These are phyloP conservation scores for Nepenthes alata DNA, from an alignment of 179 eudicot genomes.

Conservation along the genomic window DNA sequence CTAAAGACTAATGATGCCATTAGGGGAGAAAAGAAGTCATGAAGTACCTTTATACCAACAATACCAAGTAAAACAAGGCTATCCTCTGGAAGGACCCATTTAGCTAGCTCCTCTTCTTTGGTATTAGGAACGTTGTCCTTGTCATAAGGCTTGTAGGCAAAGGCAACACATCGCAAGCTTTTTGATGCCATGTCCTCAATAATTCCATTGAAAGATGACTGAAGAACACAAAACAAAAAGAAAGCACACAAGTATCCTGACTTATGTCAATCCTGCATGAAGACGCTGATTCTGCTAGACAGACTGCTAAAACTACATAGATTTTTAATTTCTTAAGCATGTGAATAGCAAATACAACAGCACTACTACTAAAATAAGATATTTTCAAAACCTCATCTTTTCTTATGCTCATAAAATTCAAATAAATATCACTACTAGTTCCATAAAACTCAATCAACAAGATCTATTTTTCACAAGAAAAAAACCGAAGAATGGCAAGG, in stretches of 20 bases:
- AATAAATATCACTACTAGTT: too few species aligned
- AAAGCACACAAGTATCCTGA: constrained; percentile 1
- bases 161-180: constrained; percentile 86
- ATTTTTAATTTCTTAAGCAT: too few species aligned
- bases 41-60: constrained; percentile 75
- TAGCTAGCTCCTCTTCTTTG: constrained; percentile 50
- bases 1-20: too few species aligned
- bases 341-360: too few species aligned
- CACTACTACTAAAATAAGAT: too few species aligned
- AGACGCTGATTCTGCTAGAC: background rate
- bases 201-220: constrained; percentile 49
- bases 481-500: too few species aligned
- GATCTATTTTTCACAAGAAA: too few species aligned
- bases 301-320: too few species aligned
- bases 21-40: too few species aligned
- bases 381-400: too few species aligned
- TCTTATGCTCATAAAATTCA: too few species aligned
- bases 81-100: constrained; percentile 74
- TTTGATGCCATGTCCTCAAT: constrained; percentile 78
- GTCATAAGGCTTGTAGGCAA: constrained; percentile 57
- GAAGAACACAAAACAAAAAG: constrained; percentile 7
- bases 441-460: too few species aligned
- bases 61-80: constrained; percentile 61
- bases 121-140: constrained; percentile 47
- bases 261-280: background rate